Evolutionary conservation across 108 stramenopile species (phyloP).

Genomic region (Nitzschia sp.): DNA sequence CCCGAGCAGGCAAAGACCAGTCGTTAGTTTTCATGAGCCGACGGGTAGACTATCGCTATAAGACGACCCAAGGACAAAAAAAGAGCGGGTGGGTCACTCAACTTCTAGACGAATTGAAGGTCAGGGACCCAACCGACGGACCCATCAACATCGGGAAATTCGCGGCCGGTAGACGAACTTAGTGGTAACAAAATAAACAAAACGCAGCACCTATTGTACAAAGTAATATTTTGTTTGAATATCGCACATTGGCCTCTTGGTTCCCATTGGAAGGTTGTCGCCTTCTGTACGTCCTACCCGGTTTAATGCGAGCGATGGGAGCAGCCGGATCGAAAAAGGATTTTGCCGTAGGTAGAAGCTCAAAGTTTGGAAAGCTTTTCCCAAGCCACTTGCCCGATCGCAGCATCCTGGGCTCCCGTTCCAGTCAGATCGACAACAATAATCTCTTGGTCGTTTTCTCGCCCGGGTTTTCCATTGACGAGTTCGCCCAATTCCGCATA

Average conservation of each 20-base stretch:
- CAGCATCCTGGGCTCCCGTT: conserved; percentile 94
- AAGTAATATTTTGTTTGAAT: neutral
- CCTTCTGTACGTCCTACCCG: too few relatives aligned
- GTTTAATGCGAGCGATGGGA: too few relatives aligned
- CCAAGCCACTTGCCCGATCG: conserved; percentile 89
- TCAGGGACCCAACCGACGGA: conserved; percentile 73
- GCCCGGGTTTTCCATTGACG: conserved; percentile 90
- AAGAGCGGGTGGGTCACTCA: conserved; percentile 76
- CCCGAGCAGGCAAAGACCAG: conserved; percentile 72
- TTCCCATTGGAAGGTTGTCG: too few relatives aligned
- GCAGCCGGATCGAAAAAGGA: too few relatives aligned
- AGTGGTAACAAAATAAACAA: too few relatives aligned
- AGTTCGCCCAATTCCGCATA: conserved; percentile 92
- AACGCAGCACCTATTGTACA: neutral
- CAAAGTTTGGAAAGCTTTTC: conserved; percentile 54
- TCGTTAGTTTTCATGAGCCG: conserved; percentile 82
- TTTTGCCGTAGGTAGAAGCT: too few relatives aligned
- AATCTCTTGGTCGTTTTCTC: conserved; percentile 86
- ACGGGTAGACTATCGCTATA: conserved; percentile 79
- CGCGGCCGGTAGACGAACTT: conserved; percentile 32
- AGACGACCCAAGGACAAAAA: conserved; percentile 59
- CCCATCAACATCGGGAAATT: conserved; percentile 58
- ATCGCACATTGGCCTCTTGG: neutral
- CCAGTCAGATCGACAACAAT: conserved; percentile 96
- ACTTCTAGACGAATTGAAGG: conserved; percentile 68